These are phyloP conservation scores for Eutrema japonicum DNA, from an alignment of 345 rosid genomes.

Conservation along the genomic window DNA sequence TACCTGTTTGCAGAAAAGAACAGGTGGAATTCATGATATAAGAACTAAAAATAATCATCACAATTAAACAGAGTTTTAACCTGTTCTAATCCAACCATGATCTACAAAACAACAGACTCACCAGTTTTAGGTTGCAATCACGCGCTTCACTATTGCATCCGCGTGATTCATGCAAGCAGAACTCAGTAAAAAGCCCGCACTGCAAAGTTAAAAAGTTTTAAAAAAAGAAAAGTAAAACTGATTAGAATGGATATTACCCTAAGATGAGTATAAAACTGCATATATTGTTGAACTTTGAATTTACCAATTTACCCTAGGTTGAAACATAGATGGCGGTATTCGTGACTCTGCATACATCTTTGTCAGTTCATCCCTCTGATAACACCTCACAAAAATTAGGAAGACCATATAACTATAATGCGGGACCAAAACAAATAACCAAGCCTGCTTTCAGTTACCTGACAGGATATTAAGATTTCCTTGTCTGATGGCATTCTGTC, in stretches of 20 bases:
- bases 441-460: conserved; percentile 51
- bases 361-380: conserved; percentile 75
- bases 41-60: neutral
- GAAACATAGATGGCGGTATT: conserved; percentile 59
- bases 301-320: conserved; percentile 70
- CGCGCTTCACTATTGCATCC: conserved; percentile 57
- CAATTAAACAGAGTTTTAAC: neutral
- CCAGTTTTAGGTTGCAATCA: conserved; percentile 63
- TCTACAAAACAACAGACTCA: conserved; percentile 45
- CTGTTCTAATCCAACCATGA: conserved; percentile 13
- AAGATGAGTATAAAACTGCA: conserved; percentile 28
- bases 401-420: conserved; percentile 34
- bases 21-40: neutral
- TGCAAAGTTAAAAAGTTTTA: conserved; percentile 39
- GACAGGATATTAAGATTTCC: conserved; percentile 66
- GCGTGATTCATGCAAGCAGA: conserved; percentile 61
- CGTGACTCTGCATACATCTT: conserved; percentile 62
- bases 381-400: conserved; percentile 55
- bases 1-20: conserved; percentile 51
- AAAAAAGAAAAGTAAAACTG: conserved; percentile 16
- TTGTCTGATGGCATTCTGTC: conserved; percentile 56
- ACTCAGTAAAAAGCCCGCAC: conserved; percentile 70
- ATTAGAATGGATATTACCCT: conserved; percentile 20
- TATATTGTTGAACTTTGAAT: conserved; percentile 36
- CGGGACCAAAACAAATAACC: conserved; percentile 25